Base-by-base conservation (phyloP, 331 rosid genomes). In the Telfairia occidentalis region DNA sequence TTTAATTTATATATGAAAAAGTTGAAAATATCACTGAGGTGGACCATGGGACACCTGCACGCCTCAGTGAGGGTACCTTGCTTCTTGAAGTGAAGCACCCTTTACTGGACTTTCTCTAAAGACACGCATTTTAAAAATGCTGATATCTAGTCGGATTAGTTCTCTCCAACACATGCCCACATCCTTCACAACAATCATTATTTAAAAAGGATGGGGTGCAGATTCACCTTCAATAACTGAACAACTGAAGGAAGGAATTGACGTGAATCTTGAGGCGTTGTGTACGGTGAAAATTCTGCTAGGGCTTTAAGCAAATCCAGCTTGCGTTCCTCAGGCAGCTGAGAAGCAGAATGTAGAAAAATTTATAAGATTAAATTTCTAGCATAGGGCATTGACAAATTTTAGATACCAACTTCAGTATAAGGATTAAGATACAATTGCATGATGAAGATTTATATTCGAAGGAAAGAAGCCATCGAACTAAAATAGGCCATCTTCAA, bases 211-310 rank as follows among this genome's bases (percentile, higher is more conserved):
- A 46, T 37, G 40, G 29, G 23, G 40, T 58, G 8, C 13, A 15
- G 23, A 40, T 45, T 59, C 82, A 92, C 99, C 96, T 88, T 92
- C 73, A 92, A 80, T 76, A 92, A 86, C 82, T 92, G 96, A 85
- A 92, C 96, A 81, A 95, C 81, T n/a, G 96, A 87, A 75, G 99
- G 97, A 81, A 95, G 99, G 77, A 92, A 86, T 85, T 90, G 99
- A 13, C 99, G 97, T 18, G 99, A 95, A 81, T 95, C 99, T 83
- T 86, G 97, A 9, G 97, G 96, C 3, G 90, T 82, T 48, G 97
- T 87, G 78, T 82, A 95, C 24, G 96, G 96, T 55, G 99, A 90
- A 82, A 92, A 82, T 85, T 95, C 97, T 37, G 99, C 99, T 64
- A 95, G 96, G 78, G 88, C 90, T 86, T 92, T 90, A 64, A 95